A percentile compares a stretch with the other conserved stretches of the same genome.
Evolutionary conservation across 441 rosid genomes (phyloP).

Genomic region (Codiaeum variegatum): DNA sequence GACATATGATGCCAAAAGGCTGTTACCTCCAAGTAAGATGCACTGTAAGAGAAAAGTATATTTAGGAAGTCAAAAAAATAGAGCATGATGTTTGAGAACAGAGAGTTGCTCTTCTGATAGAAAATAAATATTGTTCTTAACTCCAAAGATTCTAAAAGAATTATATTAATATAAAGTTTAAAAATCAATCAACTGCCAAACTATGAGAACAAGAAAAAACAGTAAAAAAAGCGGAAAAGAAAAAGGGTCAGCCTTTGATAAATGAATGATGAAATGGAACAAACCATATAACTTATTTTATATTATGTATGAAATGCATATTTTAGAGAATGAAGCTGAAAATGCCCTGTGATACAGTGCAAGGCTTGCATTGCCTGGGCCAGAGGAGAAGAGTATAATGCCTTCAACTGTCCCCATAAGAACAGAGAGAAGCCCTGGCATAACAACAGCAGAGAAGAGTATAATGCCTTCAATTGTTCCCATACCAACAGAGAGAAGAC

Average conservation of each 20-base stretch:
- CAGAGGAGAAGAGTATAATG: constrained; percentile 64
- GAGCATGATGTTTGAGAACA: neutral
- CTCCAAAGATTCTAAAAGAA: neutral
- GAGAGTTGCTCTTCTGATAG: neutral
- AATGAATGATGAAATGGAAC: neutral
- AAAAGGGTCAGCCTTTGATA: neutral
- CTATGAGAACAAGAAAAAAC: neutral
- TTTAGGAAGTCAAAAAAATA: neutral
- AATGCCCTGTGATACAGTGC: constrained; percentile 55
- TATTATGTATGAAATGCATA: constrained; percentile 6
- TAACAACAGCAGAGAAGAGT: constrained; percentile 70
- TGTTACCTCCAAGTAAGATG: neutral
- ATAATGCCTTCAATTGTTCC: constrained; percentile 45
- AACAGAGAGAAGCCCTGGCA: constrained; percentile 30
- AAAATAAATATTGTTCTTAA: neutral
- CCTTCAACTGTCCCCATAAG: constrained; percentile 37
- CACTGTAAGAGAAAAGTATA: neutral
- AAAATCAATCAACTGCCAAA: neutral
- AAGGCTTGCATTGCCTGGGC: constrained; percentile 87
- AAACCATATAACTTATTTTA: constrained; percentile 15
- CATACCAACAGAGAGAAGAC: constrained; percentile 30
- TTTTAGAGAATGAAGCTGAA: constrained; percentile 16
- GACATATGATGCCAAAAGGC: neutral
- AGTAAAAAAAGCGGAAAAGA: neutral
- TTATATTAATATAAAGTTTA: neutral